Percentiles rank a stretch among this genome's conserved stretches.
Evolutionary conservation across 768 basidiomycete genomes (phyloP).

Genomic region (Hypholoma sublateritium): DNA sequence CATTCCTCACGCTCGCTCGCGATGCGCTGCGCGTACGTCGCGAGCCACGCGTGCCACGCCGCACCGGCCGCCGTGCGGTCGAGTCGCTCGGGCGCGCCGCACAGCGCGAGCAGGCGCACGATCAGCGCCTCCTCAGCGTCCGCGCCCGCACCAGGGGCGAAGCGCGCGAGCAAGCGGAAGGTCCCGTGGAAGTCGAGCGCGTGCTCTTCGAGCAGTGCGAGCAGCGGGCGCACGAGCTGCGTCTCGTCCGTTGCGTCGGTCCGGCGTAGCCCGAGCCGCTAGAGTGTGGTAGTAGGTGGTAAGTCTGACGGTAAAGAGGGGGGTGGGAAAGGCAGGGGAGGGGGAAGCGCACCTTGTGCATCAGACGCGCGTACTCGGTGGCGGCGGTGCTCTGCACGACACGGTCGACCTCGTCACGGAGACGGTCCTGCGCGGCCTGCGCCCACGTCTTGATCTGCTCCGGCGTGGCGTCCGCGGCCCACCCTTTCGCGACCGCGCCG

Average conservation of each 20-base stretch:
- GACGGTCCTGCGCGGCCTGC: constrained; percentile 46
- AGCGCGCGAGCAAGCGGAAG: constrained; percentile 70
- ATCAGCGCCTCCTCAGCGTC: constrained; percentile 41
- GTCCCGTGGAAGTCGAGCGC: constrained; percentile 87
- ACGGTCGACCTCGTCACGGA: constrained; percentile 61
- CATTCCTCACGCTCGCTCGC: constrained; percentile 50
- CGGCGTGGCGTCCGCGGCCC: constrained; percentile 54
- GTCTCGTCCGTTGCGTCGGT: constrained; percentile 57
- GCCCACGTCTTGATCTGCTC: constrained; percentile 66
- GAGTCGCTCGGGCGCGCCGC: constrained; percentile 45
- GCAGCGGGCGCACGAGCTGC: constrained; percentile 60
- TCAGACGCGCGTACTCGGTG: constrained; percentile 61
- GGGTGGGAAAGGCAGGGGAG: background rate
- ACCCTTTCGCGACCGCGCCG: constrained; percentile 54
- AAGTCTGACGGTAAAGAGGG: background rate
- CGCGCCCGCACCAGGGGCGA: constrained; percentile 41
- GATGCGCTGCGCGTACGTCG: constrained; percentile 58
- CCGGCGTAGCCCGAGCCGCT: constrained; percentile 80
- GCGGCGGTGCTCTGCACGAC: constrained; percentile 59
- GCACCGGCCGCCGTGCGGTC: constrained; percentile 44
- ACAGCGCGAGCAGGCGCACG: constrained; percentile 41
- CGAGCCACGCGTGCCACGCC: constrained; percentile 66
- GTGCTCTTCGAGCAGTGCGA: constrained; percentile 72
- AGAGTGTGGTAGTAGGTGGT: background rate
- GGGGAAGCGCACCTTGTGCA: constrained; percentile 62